Conservation (phyloP, 2,329 filamentous ascomycete species). For the Fusarium irregulare region DNA sequence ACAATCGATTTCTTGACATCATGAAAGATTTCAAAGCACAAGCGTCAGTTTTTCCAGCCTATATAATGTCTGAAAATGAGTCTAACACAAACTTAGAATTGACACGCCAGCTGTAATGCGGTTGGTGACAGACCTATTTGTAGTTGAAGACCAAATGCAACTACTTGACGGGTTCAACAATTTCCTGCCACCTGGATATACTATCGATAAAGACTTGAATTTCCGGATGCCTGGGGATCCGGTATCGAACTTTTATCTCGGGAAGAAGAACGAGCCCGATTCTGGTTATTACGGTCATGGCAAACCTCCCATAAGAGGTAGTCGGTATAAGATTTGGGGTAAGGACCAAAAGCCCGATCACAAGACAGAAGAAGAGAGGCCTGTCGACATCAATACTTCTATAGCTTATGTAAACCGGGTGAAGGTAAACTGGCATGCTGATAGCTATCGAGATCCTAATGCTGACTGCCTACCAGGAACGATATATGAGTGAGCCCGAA, state of each 20-base stretch:
- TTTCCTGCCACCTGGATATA: neutral
- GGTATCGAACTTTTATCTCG: no score
- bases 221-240: neutral
- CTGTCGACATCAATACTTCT: neutral
- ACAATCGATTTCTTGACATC: neutral
- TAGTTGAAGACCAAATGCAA: neutral
- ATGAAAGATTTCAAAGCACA: neutral
- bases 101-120: neutral
- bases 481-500: neutral
- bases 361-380: neutral
- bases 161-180: neutral
- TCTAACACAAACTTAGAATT: neutral
- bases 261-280: no score
- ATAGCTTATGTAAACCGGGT: neutral
- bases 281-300: no score
- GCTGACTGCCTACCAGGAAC: neutral
- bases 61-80: neutral
- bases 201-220: neutral
- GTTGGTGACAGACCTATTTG: neutral
- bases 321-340: no score
- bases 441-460: no score
- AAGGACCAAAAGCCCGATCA: no score
- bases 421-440: neutral
- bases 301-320: no score
- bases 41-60: neutral